Conservation (phyloP, 805 yeast genomes). For the Ogataea paradorogensis region DNA sequence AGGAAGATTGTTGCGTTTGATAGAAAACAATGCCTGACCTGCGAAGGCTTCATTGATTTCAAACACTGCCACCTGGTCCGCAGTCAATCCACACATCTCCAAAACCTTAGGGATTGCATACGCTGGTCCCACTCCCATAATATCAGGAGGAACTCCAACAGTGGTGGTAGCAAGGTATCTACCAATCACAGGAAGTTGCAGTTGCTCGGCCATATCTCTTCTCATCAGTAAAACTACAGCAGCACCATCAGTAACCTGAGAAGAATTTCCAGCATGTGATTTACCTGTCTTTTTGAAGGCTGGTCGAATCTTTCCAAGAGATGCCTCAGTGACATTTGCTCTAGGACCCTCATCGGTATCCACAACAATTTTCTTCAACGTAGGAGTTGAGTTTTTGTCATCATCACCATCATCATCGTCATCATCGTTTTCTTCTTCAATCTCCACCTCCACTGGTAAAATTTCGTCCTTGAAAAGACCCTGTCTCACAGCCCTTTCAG, state of each 20-base stretch:
- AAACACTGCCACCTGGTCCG: slow-evolving; percentile 67
- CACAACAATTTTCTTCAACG: slow-evolving; percentile 31
- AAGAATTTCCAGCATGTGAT: slow-evolving; percentile 95
- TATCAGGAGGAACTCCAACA: slow-evolving; percentile 95
- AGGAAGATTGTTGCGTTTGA: slow-evolving; percentile 65
- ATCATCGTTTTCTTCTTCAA: slow-evolving; percentile 34
- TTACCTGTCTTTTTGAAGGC: slow-evolving; percentile 83
- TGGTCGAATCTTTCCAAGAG: slow-evolving; percentile 73
- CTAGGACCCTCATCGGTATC: slow-evolving; percentile 76
- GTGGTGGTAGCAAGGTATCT: slow-evolving; percentile 75
- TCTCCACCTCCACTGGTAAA: slow-evolving; percentile 67
- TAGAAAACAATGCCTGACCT: slow-evolving; percentile 83
- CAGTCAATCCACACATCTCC: slow-evolving; percentile 39
- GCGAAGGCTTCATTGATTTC: slow-evolving; percentile 98
- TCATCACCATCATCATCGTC: slow-evolving; percentile 53
- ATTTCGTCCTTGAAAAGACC: slow-evolving; percentile 90
- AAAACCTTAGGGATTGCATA: slow-evolving; percentile 87
- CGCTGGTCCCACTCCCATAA: slow-evolving; percentile 98
- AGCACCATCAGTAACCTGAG: slow-evolving; percentile 95
- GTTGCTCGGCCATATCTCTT: slow-evolving; percentile 76
- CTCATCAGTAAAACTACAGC: slow-evolving; percentile 84
- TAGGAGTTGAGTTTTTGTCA: slow-evolving; percentile 31
- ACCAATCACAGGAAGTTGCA: slow-evolving; percentile 70
- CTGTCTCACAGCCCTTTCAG: slow-evolving; percentile 63
- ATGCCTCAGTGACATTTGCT: slow-evolving; percentile 74